Conservation (phyloP, 1,284 basidiomycete genomes). For the Caloboletus inedulis region DNA sequence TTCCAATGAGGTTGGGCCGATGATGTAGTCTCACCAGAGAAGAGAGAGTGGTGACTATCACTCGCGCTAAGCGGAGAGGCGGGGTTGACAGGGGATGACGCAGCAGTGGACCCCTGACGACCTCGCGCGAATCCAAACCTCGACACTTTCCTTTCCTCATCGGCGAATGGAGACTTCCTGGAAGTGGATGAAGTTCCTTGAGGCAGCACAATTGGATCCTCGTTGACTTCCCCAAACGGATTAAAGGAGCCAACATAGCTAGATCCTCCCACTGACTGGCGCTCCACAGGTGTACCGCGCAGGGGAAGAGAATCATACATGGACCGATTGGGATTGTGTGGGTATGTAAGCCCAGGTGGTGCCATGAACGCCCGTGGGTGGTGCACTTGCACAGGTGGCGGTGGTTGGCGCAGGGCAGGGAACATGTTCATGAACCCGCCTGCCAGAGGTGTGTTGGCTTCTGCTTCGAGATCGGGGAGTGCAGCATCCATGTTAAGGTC, state of each 20-base stretch:
- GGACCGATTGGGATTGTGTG: conserved; percentile 44
- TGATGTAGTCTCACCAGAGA: conserved; percentile 41
- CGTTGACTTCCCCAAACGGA: conserved; percentile 64
- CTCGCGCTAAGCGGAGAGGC: conserved; percentile 53
- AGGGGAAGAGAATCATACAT: conserved; percentile 51
- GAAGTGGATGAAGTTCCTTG: conserved; percentile 21
- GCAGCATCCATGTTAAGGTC: conserved; percentile 41
- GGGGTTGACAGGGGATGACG: conserved; percentile 59
- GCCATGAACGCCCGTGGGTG: conserved; percentile 39
- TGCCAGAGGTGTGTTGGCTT: conserved; percentile 51
- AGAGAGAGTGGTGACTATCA: conserved; percentile 49
- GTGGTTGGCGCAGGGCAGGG: conserved; percentile 48
- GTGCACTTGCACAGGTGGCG: conserved; percentile 25
- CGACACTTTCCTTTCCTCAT: conserved; percentile 74
- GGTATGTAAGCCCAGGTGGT: conserved; percentile 52
- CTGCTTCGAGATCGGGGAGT: conserved; percentile 53
- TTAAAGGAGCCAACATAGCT: conserved; percentile 74
- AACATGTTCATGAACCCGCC: conserved; percentile 66
- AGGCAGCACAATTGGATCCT: conserved; percentile 35
- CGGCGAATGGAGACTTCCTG: conserved; percentile 33
- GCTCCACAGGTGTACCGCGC: conserved; percentile 42
- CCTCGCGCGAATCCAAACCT: conserved; percentile 83
- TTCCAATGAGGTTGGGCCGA: conserved; percentile 47
- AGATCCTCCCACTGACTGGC: conserved; percentile 44
- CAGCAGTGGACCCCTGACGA: conserved; percentile 53